Base-by-base conservation (phyloP, 495 filamentous ascomycete genomes). In the Pyrenopolyporus hunteri region DNA sequence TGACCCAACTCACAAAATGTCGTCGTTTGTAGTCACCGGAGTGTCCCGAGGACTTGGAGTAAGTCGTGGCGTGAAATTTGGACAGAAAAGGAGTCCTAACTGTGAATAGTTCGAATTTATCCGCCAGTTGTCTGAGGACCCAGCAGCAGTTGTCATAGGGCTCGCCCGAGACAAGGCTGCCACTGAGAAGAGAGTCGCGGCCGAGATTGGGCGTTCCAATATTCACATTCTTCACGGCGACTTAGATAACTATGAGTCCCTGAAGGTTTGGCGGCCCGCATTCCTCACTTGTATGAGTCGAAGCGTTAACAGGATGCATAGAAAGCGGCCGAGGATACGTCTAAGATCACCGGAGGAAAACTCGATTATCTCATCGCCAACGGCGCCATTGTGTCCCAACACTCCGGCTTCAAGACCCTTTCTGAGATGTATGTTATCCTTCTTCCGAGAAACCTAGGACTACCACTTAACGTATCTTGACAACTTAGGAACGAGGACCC, bases 361-460 rank as follows among this genome's bases (percentile, higher is more conserved):
- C 71, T 85, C 0, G 83, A 85, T 56, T 72, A 79, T 29, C 60
- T 87, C 17, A 77, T 86, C 33, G 81, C 82, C 54, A 83, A 84
- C 54, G 81, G 74, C 0, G 82, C 62, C 2, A 9, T 63, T 6
- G 13, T 64, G 40, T 25, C 61, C 28, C 7, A 23, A 13, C 48
- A 46, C 1, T 64, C 66, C 28, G 54, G 25, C n/a, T 55, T 26
- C 20, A 46, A 50, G 16, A 17, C 36, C 16, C 32, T 74, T 10
- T 25, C 40, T 19, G 45, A 42, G 8, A n/a, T 71, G 71, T 74
- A 69, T 49, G 61, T 2, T 8, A 9, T 5, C 23, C 35, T 46
- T 47, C 14, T 37, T 14, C 26, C 10, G 1, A 44, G 5, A 42
- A 32, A 8, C 11, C 8, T 48, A 23, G 36, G 31, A 2, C 8